Percentiles rank a stretch among this genome's conserved stretches.
These are phyloP conservation scores for Cenococcum geophilum DNA, from an alignment of 495 filamentous ascomycete genomes.

Conservation along the genomic window DNA sequence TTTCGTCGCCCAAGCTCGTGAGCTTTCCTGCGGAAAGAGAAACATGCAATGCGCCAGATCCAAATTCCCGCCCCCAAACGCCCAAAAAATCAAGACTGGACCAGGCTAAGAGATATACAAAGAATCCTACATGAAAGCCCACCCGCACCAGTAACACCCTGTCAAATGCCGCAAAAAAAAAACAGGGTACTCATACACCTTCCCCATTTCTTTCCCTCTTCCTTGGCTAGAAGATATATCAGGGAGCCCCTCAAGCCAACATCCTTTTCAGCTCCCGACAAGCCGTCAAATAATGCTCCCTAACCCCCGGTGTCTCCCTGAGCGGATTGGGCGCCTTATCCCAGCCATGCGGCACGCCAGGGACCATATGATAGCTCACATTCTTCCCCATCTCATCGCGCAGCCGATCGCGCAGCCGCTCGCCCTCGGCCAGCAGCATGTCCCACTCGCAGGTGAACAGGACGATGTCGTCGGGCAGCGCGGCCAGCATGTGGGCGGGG, in stretches of 20 bases:
- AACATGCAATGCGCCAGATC: no score
- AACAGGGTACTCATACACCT: no score
- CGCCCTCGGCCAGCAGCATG: constrained; percentile 75
- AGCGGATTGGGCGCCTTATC: constrained; percentile 80
- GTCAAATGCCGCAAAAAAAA: no score
- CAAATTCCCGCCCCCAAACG: no score
- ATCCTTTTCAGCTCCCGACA: constrained; percentile 43
- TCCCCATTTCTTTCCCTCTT: no score
- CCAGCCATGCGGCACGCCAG: constrained; percentile 73
- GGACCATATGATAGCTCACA: constrained; percentile 63
- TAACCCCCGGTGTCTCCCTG: constrained; percentile 45
- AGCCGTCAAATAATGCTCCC: constrained; percentile 42
- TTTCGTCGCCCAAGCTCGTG: no score
- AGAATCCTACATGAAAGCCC: no score
- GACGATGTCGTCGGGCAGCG: constrained; percentile 58
- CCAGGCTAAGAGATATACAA: no score
- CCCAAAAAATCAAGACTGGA: no score
- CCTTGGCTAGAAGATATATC: no score
- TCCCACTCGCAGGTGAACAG: constrained; percentile 87
- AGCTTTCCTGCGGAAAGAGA: no score
- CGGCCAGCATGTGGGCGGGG: constrained; percentile 45
- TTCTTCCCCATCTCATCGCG: constrained; percentile 53
- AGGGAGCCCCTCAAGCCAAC: constrained; percentile 28
- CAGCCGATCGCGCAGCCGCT: constrained; percentile 60
- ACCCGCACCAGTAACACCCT: no score